These are phyloP conservation scores for Hanseniaspora lachancei DNA, from an alignment of 805 yeast species.

Conservation along the genomic window DNA sequence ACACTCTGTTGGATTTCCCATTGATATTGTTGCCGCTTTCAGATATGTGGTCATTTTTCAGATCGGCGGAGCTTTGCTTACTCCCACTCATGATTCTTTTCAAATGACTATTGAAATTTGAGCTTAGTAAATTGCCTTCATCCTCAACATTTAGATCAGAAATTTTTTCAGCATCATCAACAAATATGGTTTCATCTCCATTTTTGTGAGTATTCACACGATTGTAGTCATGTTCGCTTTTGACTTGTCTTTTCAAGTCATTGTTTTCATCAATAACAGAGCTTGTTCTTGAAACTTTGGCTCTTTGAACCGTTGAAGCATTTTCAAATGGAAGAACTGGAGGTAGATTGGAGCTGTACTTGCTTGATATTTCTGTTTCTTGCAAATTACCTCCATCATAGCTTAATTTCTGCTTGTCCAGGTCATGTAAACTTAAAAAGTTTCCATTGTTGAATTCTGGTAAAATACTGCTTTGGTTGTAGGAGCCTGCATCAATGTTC, in stretches of 20 bases:
- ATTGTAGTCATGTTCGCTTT: background rate
- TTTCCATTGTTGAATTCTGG: background rate
- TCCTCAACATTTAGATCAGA: conserved; percentile 3
- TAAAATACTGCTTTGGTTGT: background rate
- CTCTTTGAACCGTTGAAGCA: background rate
- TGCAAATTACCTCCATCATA: conserved; percentile 2
- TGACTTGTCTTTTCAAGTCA: background rate
- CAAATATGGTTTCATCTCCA: background rate
- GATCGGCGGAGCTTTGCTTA: background rate
- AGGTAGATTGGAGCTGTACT: background rate
- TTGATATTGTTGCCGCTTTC: background rate
- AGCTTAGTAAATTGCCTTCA: conserved; percentile 23
- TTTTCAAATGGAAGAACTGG: background rate
- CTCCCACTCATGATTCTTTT: conserved; percentile 10
- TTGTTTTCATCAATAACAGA: background rate
- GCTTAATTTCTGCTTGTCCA: background rate
- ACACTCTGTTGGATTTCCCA: background rate
- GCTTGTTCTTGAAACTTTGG: background rate
- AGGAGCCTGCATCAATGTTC: background rate
- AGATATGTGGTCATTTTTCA: background rate
- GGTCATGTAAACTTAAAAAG: background rate
- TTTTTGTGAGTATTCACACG: background rate
- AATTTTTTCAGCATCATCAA: conserved; percentile 13
- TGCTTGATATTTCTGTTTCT: conserved; percentile 10
- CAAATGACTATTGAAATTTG: conserved; percentile 18